Conservation (phyloP, 305 asterid species). For the Salvia sclarea region DNA sequence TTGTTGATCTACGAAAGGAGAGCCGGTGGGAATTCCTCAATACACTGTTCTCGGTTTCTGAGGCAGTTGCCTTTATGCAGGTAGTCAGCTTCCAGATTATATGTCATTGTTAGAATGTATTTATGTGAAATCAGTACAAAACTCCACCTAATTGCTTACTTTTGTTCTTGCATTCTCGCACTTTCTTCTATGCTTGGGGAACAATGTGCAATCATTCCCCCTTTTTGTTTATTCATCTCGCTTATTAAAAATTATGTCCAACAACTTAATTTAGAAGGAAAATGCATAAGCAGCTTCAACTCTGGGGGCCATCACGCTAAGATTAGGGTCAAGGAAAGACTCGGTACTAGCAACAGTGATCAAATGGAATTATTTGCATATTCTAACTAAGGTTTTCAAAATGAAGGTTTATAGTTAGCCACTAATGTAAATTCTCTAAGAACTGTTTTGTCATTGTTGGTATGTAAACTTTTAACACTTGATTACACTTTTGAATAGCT, state of each 20-base stretch:
- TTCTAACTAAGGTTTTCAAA: background rate
- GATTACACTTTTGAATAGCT: conserved; percentile 12
- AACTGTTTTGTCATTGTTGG: conserved; percentile 13
- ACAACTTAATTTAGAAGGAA: conserved; percentile 13
- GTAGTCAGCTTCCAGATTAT: conserved; percentile 39
- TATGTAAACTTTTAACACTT: conserved; percentile 2
- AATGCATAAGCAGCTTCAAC: background rate
- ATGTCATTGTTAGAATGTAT: conserved; percentile 1
- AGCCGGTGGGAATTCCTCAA: conserved; percentile 84
- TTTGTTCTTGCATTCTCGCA: background rate
- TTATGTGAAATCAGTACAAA: background rate
- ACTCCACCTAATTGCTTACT: too few relatives aligned
- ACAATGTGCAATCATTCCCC: conserved; percentile 18
- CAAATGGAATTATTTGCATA: background rate
- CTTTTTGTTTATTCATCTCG: background rate
- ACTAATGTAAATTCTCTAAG: background rate
- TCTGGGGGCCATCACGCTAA: background rate
- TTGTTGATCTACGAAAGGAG: conserved; percentile 88
- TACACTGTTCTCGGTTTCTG: conserved; percentile 89
- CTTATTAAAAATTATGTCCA: background rate
- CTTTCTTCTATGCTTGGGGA: conserved; percentile 9
- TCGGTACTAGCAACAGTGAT: background rate
- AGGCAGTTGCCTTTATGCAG: conserved; percentile 98
- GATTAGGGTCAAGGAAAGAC: background rate
- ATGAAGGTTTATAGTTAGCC: background rate